Conservation (phyloP, 345 rosid genomes). For the Citrus maxima region DNA sequence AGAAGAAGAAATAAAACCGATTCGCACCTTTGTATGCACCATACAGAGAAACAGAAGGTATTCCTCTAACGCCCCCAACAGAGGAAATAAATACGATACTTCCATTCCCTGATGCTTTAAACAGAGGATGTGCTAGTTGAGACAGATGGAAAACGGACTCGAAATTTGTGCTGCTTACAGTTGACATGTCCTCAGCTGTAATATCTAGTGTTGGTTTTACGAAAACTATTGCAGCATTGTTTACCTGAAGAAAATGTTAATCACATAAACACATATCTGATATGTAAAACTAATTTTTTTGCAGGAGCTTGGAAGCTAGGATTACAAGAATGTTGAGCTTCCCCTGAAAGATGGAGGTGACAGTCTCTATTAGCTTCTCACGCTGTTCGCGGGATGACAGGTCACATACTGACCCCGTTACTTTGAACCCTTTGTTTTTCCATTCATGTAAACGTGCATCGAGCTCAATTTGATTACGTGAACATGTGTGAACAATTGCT, state of each 20-base stretch:
- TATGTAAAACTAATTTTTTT: background rate
- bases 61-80: background rate
- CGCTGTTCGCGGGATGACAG: conserved; percentile 24
- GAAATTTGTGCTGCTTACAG: background rate
- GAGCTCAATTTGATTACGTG: conserved; percentile 4
- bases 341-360: conserved; percentile 39
- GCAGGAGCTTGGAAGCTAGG: background rate
- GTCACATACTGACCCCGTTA: conserved; percentile 52
- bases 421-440: conserved; percentile 43
- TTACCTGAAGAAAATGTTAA: background rate
- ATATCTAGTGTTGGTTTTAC: background rate
- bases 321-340: conserved; percentile 60
- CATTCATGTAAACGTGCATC: conserved; percentile 23
- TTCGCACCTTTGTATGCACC: background rate
- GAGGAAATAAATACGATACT: conserved; percentile 24
- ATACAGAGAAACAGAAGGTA: background rate
- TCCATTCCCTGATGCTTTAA: conserved; percentile 47
- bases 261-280: background rate
- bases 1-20: background rate
- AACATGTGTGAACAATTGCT: conserved; percentile 5
- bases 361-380: conserved; percentile 40
- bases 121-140: conserved; percentile 45
- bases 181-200: conserved; percentile 1
- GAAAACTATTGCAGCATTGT: background rate
- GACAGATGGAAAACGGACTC: conserved; percentile 17